Conservation (phyloP, 2,329 filamentous ascomycete species). For the Colletotrichum echinochloae region DNA sequence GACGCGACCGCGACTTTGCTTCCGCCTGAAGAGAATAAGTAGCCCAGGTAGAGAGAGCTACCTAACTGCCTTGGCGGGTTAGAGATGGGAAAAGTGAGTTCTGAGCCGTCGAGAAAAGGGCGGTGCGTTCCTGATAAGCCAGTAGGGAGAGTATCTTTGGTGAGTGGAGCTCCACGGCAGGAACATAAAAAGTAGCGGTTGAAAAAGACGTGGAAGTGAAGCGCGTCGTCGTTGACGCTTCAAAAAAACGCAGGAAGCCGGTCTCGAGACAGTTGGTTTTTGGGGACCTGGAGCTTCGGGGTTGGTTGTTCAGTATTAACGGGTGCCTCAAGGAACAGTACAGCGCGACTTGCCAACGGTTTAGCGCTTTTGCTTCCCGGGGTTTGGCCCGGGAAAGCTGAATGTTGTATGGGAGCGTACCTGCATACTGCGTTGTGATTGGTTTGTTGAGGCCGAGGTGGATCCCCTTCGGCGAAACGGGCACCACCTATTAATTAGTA, state of each 20-base stretch:
- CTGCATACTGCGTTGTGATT: not conserved
- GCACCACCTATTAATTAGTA: too few species aligned
- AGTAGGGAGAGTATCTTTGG: not conserved
- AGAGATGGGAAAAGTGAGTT: not conserved
- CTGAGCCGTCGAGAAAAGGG: not conserved
- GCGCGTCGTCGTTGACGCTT: conserved; percentile 31
- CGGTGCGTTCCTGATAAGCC: conserved; percentile 1
- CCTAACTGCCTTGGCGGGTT: not conserved
- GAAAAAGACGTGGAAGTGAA: conserved; percentile 23
- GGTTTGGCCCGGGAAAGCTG: not conserved
- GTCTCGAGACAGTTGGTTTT: conserved; percentile 27
- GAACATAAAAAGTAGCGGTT: conserved; percentile 10
- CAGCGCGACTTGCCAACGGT: not conserved
- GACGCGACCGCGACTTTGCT: conserved; percentile 38
- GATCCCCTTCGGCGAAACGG: not conserved
- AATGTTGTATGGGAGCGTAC: not conserved
- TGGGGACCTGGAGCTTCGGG: conserved; percentile 5
- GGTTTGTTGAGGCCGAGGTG: not conserved
- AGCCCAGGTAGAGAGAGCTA: conserved; percentile 1
- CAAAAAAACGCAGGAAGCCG: conserved; percentile 9
- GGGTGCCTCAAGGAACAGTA: not conserved
- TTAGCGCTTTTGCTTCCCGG: not conserved
- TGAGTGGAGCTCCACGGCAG: conserved; percentile 6
- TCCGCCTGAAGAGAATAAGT: conserved; percentile 4
- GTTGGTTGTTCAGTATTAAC: not conserved